phyloP scores from a whole-genome alignment of 2,329 filamentous ascomycete species.

The Fusarium nisikadoi region DNA sequence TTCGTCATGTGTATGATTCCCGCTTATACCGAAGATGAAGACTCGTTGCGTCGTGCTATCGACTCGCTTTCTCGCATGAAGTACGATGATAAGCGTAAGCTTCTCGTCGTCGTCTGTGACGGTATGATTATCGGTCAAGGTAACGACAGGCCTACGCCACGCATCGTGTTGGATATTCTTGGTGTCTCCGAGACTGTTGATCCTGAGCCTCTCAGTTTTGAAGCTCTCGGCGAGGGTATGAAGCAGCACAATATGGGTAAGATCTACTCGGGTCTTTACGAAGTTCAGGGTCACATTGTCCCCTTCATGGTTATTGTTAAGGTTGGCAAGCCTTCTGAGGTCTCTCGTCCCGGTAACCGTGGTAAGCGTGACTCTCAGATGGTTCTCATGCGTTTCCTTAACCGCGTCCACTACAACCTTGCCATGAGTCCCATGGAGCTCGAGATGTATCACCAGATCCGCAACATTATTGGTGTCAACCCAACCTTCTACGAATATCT shows the following conservation, averaged over 20 bases:
- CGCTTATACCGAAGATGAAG: constrained; percentile 97
- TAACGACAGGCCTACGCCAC: constrained; percentile 93
- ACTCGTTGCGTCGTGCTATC: constrained; percentile 94
- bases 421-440: constrained; percentile 96
- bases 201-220: constrained; percentile 95
- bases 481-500: constrained; percentile 98
- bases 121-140: constrained; percentile 99
- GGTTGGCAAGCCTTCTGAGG: constrained; percentile 96
- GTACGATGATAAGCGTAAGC: constrained; percentile 98
- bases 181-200: constrained; percentile 94
- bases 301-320: constrained; percentile 98
- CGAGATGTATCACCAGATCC: constrained; percentile 98
- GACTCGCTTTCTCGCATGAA: constrained; percentile 95
- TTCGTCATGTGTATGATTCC: constrained; percentile 98
- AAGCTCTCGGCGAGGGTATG: constrained; percentile 92
- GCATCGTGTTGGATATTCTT: constrained; percentile 96
- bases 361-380: constrained; percentile 99
- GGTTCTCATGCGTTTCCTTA: constrained; percentile 98
- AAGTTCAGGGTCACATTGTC: constrained; percentile 97
- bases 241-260: constrained; percentile 99
- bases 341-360: constrained; percentile 93
- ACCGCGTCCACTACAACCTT: constrained; percentile 97
- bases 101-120: constrained; percentile 91
- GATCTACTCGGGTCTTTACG: constrained; percentile 96
- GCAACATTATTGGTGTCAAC: constrained; percentile 98